Percentiles rank a stretch among this genome's conserved stretches.
These are phyloP conservation scores for Trichocladium uniseriatum DNA, from an alignment of 495 filamentous ascomycete species.

Conservation along the genomic window DNA sequence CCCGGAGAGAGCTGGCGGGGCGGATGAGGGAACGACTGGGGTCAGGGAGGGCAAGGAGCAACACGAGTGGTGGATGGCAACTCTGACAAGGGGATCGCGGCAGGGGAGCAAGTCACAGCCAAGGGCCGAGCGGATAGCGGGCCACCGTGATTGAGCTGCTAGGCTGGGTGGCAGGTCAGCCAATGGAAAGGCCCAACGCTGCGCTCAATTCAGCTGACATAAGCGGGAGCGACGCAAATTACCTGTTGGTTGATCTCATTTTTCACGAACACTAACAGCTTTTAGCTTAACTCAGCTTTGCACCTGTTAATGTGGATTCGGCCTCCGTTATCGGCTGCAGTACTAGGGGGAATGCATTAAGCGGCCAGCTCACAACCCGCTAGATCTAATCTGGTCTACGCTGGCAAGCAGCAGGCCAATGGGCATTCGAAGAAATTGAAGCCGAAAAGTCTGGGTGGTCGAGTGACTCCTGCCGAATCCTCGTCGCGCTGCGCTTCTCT, in stretches of 20 bases:
- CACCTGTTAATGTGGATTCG: background rate
- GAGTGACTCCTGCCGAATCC: background rate
- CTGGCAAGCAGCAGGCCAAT: constrained; percentile 18
- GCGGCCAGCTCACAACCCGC: constrained; percentile 17
- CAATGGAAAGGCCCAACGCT: constrained; percentile 12
- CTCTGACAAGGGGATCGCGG: constrained; percentile 16
- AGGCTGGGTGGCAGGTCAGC: constrained; percentile 6
- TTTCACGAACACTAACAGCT: too few relatives aligned
- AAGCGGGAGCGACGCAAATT: background rate
- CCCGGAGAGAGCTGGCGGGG: constrained; percentile 13
- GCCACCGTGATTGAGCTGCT: constrained; percentile 26
- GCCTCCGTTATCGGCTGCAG: background rate
- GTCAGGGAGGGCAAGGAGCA: constrained; percentile 10
- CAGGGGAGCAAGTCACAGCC: constrained; percentile 20
- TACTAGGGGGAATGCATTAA: background rate
- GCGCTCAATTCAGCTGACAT: constrained; percentile 19
- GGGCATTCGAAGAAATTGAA: background rate
- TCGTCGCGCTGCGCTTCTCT: background rate
- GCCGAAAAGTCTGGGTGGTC: constrained; percentile 14
- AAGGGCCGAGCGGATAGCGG: constrained; percentile 29
- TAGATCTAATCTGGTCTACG: constrained; percentile 20
- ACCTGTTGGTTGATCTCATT: fast-evolving
- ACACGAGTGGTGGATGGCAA: constrained; percentile 22
- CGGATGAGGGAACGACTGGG: constrained; percentile 4
- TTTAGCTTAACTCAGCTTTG: too few relatives aligned